A percentile compares a stretch with the other conserved stretches of the same genome.
These are phyloP conservation scores for Geranium incanum DNA, from an alignment of 441 rosid genomes.

Conservation along the genomic window DNA sequence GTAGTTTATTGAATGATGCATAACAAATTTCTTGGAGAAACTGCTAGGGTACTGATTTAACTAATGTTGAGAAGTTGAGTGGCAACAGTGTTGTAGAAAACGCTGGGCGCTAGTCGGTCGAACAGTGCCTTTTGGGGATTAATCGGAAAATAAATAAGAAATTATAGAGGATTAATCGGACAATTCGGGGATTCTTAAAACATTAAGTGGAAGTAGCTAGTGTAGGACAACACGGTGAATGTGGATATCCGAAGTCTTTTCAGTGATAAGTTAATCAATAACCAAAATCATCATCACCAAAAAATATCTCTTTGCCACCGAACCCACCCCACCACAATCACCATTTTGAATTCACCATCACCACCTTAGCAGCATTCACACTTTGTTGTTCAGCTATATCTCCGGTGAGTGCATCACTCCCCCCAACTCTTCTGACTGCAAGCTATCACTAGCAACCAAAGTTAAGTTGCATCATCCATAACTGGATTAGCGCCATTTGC, in stretches of 20 bases:
- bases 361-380: neutral
- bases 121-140: too few relatives aligned
- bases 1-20: neutral
- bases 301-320: too few relatives aligned
- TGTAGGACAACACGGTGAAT: neutral
- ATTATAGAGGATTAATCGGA: too few relatives aligned
- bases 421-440: neutral
- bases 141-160: too few relatives aligned
- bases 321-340: neutral
- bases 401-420: neutral
- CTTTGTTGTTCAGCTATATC: neutral
- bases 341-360: neutral
- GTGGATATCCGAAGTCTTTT: neutral
- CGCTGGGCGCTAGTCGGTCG: too few relatives aligned
- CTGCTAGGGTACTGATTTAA: neutral
- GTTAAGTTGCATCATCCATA: neutral
- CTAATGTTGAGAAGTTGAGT: neutral
- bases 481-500: neutral
- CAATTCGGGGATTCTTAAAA: too few relatives aligned
- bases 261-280: neutral
- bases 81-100: too few relatives aligned
- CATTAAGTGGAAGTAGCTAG: neutral
- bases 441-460: neutral
- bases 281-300: neutral
- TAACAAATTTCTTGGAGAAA: neutral